Conservation (phyloP, 495 filamentous ascomycete genomes). For the Penicillium antarcticum region DNA sequence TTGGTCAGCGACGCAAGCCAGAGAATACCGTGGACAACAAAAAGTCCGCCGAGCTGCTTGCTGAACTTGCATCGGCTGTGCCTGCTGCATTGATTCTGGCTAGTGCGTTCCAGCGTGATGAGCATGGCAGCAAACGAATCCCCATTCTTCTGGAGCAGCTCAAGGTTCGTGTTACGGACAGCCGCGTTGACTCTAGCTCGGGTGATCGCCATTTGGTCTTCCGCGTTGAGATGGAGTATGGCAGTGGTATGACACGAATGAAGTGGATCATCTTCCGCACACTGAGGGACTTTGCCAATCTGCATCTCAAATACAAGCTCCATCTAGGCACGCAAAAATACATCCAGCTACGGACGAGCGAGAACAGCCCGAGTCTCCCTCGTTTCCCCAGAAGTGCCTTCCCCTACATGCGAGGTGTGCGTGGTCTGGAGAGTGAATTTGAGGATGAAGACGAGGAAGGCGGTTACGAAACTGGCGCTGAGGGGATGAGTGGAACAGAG, state of each 20-base stretch:
- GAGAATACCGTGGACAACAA: constrained; percentile 84
- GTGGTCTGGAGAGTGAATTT: constrained; percentile 72
- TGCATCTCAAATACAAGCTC: constrained; percentile 89
- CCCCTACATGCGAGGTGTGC: constrained; percentile 79
- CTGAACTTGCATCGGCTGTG: constrained; percentile 85
- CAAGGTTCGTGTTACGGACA: constrained; percentile 82
- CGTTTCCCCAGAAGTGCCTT: constrained; percentile 89
- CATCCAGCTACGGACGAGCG: constrained; percentile 56
- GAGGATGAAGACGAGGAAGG: constrained; percentile 79
- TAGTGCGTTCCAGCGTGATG: constrained; percentile 95
- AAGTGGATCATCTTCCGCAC: constrained; percentile 91
- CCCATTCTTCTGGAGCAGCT: constrained; percentile 94
- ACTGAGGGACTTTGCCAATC: constrained; percentile 83
- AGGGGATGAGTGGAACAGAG: constrained; percentile 57
- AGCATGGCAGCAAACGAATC: constrained; percentile 91
- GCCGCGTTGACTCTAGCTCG: constrained; percentile 57
- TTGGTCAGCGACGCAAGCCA: constrained; percentile 73
- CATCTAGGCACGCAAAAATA: constrained; percentile 78
- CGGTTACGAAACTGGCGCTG: constrained; percentile 55
- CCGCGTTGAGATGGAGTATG: constrained; percentile 92
- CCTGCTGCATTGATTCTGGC: constrained; percentile 91
- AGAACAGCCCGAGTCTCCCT: constrained; percentile 61
- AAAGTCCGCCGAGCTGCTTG: constrained; percentile 95
- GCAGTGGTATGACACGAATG: constrained; percentile 92
- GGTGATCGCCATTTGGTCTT: constrained; percentile 84